A percentile compares a stretch with the other conserved stretches of the same genome.
Conservation (phyloP, 345 rosid species). For the Murraya paniculata region DNA sequence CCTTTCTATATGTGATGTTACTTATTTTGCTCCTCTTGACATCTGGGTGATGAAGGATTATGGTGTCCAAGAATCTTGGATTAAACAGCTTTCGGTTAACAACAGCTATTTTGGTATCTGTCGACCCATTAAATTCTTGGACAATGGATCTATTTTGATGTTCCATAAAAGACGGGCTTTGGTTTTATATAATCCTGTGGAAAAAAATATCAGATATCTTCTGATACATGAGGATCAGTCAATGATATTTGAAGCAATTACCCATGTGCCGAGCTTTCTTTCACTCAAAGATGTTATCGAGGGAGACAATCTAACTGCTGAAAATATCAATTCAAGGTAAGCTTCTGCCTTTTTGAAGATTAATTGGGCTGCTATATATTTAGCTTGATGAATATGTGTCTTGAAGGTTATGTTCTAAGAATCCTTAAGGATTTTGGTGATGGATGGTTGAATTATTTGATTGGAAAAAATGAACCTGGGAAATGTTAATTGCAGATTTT, state of each 20-base stretch:
- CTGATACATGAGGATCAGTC: not conserved
- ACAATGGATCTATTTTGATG: constrained; percentile 1
- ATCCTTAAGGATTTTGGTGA: not conserved
- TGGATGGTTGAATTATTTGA: not conserved
- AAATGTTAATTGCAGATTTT: too few species aligned
- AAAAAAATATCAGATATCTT: not conserved
- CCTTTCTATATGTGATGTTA: constrained; percentile 15
- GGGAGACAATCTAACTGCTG: not conserved
- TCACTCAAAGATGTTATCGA: constrained; percentile 5
- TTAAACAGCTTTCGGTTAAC: not conserved
- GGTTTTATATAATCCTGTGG: constrained; percentile 3
- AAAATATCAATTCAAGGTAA: constrained; percentile 8
- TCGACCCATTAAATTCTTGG: constrained; percentile 4
- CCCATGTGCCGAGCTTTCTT: constrained; percentile 4
- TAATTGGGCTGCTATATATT: not conserved
- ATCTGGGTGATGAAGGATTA: constrained; percentile 26
- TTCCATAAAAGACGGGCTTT: not conserved
- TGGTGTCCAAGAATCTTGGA: constrained; percentile 22
- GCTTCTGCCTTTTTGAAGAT: not conserved
- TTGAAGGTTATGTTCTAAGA: not conserved
- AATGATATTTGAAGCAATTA: constrained; percentile 6
- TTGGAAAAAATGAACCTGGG: not conserved
- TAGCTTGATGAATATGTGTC: not conserved
- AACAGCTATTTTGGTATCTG: not conserved
- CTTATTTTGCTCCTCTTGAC: not conserved